Conservation (phyloP, 768 basidiomycete genomes). For the Coprinopsis strossmayeri region DNA sequence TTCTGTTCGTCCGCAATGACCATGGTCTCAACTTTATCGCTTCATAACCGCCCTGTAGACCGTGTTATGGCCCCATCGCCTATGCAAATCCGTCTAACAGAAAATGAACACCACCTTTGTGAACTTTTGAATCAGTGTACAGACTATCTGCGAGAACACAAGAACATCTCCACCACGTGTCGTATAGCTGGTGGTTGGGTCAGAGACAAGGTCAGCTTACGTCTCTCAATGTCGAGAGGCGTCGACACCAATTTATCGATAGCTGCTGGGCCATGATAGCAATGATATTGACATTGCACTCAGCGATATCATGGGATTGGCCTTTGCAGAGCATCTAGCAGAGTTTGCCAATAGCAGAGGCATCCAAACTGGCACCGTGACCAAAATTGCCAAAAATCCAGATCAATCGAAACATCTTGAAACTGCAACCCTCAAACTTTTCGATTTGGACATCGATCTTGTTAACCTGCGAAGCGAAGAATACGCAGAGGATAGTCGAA, state of each 20-base stretch:
- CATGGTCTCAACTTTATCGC: conserved; percentile 14
- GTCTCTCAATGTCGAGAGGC: not conserved
- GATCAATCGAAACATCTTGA: conserved; percentile 98
- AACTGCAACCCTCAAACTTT: conserved; percentile 79
- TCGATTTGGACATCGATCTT: conserved; percentile 83
- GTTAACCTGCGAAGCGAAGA: conserved; percentile 92
- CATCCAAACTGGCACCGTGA: conserved; percentile 51
- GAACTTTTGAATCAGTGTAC: conserved; percentile 77
- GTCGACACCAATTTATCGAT: conserved; percentile 4
- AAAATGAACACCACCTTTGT: conserved; percentile 65
- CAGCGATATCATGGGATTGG: conserved; percentile 80
- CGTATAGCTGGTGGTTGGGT: conserved; percentile 99
- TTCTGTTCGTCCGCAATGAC: conserved; percentile 4
- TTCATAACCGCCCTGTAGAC: conserved; percentile 12
- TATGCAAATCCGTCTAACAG: conserved; percentile 51
- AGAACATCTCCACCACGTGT: conserved; percentile 57
- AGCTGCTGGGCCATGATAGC: conserved; percentile 78
- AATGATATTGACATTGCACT: conserved; percentile 95
- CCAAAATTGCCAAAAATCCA: conserved; percentile 88
- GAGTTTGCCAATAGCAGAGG: conserved; percentile 49
- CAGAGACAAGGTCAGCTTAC: conserved; percentile 77
- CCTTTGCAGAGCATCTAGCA: conserved; percentile 79
- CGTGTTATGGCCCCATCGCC: conserved; percentile 16
- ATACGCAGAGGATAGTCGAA: conserved; percentile 82
- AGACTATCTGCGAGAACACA: conserved; percentile 41